Base-by-base conservation (phyloP, 1,284 basidiomycete genomes). In the Filobasidium uniguttulatum region DNA sequence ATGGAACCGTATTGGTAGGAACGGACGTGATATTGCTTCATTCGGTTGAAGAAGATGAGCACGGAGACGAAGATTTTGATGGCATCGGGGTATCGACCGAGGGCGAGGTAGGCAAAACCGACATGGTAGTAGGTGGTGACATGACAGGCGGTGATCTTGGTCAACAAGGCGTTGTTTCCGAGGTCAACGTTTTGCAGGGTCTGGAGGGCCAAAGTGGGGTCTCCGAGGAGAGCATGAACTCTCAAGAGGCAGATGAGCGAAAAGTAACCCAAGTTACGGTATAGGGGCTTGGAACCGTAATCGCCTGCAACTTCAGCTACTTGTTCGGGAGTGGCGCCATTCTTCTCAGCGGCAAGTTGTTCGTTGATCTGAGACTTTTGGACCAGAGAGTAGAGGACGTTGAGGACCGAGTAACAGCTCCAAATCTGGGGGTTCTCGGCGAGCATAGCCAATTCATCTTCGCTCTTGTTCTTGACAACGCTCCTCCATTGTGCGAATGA, bases 1-100 rank as follows among this genome's bases (percentile, higher is more conserved):
- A 98, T 94, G 73, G 93, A 89, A 62, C 96, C 91, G 63, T 94
- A 94, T 68, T 96, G 90, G 67, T 94, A 94, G 64, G 84, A 87
- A 56, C 90, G 75, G 5, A 89, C 94, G 72, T 96, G 90, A 70
- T 94, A 96, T 66, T 91, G 87, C 58, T 86, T 78, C 80, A 85
- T 91, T 36, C 85, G 78, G 71, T 85, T 80, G 63, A 91, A 84
- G 73, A 90, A 90, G 72, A 93, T 91, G 44, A 97, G 75, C 60
- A 94, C 86, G 29, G 84, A 83, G 41, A 89, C 85, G 64, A 96
- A 93, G 14, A 86, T 82, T 49, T 89, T 83, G 65, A 89, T 89
- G 23, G 91, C 91, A 65, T 98, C 93, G 5, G 91, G 82, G 70
- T 93, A 96, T 56, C 93, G 80, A 47, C 87, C 77, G 30, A 97